phyloP scores from a whole-genome alignment of 371 early-diverging fungal genomes.

The Mucor piriformis region DNA sequence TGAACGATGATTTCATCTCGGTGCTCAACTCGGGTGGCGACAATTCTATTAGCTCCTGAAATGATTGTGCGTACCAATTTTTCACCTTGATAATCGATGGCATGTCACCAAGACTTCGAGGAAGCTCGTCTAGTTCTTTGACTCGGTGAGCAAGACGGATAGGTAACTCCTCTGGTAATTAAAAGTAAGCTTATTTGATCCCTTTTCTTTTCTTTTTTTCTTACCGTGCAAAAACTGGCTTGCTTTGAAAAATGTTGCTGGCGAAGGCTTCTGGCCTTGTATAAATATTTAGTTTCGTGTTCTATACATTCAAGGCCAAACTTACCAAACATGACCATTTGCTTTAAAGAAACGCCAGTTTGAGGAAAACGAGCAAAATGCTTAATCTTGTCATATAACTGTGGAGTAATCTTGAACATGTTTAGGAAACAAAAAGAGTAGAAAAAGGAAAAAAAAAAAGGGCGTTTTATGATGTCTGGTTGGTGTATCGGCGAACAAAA shows the following conservation, averaged over 20 bases:
- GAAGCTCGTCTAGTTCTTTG: conserved; percentile 92
- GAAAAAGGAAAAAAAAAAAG: conserved; percentile 7
- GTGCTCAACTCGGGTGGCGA: conserved; percentile 64
- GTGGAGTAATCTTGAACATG: conserved; percentile 63
- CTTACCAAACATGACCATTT: conserved; percentile 54
- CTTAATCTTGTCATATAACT: conserved; percentile 71
- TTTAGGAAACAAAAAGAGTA: not conserved
- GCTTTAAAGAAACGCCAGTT: conserved; percentile 88
- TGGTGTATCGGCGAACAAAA: not conserved
- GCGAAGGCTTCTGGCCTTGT: conserved; percentile 83
- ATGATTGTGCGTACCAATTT: conserved; percentile 94
- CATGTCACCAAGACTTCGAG: conserved; percentile 85
- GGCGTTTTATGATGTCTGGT: not conserved
- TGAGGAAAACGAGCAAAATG: conserved; percentile 84
- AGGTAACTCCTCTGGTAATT: conserved; percentile 82
- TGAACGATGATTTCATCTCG: conserved; percentile 33
- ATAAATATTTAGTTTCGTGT: too few relatives aligned
- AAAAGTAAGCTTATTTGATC: not conserved
- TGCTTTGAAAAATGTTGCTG: conserved; percentile 84
- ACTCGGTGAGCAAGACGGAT: conserved; percentile 96
- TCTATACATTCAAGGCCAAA: too few relatives aligned
- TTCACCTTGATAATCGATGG: conserved; percentile 90
- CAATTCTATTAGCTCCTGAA: conserved; percentile 81
- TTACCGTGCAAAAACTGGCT: conserved; percentile 87
- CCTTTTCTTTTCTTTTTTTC: not conserved